Base-by-base conservation (phyloP, 768 basidiomycete genomes). In the Lentinula detonsa region DNA sequence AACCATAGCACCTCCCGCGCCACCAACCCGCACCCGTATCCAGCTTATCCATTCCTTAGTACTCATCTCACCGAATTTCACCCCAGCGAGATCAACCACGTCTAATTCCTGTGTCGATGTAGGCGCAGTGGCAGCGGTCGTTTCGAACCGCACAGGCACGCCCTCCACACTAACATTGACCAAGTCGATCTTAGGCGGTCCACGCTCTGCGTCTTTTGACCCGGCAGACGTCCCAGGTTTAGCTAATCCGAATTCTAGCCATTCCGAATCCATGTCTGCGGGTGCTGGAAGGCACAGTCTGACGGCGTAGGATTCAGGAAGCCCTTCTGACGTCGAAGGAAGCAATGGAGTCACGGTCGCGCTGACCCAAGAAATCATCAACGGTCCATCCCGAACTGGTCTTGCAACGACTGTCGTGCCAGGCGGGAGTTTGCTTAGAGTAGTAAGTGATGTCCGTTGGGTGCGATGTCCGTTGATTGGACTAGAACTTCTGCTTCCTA, bases 201-300 rank as follows among this genome's bases (percentile, higher is more conserved):
- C 62, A 21, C 34, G 46, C 23, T 49, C 64, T 43, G 65, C 54
- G 61, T 57, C 35, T 56, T n/a, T n/a, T 18, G 39, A 45, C 59
- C 7, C n/a, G 28, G 67, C 66, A 33, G 65, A 58, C 1, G 18
- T 16, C 45, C 63, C 64, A n/a, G 71, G 72, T 57, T 81, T 75
- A 1, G 84, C 85, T 54, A 92, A 74, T 31, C 88, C 89, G 66
- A 92, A 91, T 69, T 91, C 89, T 18, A 92, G 74, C 85, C 84
- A 88, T 55, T 86, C 87, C n/a, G 83, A 81, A 59, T 83, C 83
- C n/a, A 75, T 67, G 37, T 85, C 79, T 13, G 77, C 71, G 18
- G 87, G 87, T 8, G 83, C 81, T 46, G 82, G 81, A 28, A 90
- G 70, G 57, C 64, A 71, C 18, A 88, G 65, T 28, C 81, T 79